Percentiles rank a stretch among this genome's conserved stretches.
Conservation (phyloP, 805 yeast genomes). For the Metschnikowia orientalis region DNA sequence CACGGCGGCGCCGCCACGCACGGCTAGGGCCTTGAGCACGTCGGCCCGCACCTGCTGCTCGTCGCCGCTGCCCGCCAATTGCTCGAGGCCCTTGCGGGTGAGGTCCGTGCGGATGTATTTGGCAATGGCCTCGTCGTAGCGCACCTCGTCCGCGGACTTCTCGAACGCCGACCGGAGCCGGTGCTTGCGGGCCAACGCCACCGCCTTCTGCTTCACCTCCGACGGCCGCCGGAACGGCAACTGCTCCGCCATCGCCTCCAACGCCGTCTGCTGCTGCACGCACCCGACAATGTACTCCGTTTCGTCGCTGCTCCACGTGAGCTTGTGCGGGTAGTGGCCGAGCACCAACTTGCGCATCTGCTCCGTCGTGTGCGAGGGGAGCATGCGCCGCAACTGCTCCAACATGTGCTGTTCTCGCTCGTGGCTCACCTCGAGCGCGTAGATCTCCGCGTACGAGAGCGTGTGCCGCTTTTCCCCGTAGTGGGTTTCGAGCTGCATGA, state of each 20-base stretch:
- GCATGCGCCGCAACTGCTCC: conserved; percentile 5
- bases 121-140: conserved; percentile 10
- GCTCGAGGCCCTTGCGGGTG: conserved; percentile 14
- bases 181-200: conserved; percentile 5
- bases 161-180: conserved; percentile 2
- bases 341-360: conserved; percentile 8
- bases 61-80: conserved; percentile 5
- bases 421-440: conserved; percentile 15
- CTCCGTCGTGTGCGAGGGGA: conserved; percentile 12
- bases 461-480: conserved; percentile 11
- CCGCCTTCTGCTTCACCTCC: conserved; percentile 9
- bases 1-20: conserved; percentile 13
- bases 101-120: conserved; percentile 18
- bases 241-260: conserved; percentile 4
- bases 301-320: conserved; percentile 13
- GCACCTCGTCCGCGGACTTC: conserved; percentile 5
- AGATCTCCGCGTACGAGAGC: conserved; percentile 10
- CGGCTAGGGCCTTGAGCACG: conserved; percentile 12
- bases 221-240: conserved; percentile 12
- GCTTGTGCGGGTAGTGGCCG: conserved; percentile 11
- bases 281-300: conserved; percentile 8
- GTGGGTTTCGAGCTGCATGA: conserved; percentile 11
- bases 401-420: conserved; percentile 7
- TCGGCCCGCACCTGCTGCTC: too few species aligned
- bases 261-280: conserved; percentile 5